Conservation (phyloP, 2,329 filamentous ascomycete genomes). For the Exophiala sideris region DNA sequence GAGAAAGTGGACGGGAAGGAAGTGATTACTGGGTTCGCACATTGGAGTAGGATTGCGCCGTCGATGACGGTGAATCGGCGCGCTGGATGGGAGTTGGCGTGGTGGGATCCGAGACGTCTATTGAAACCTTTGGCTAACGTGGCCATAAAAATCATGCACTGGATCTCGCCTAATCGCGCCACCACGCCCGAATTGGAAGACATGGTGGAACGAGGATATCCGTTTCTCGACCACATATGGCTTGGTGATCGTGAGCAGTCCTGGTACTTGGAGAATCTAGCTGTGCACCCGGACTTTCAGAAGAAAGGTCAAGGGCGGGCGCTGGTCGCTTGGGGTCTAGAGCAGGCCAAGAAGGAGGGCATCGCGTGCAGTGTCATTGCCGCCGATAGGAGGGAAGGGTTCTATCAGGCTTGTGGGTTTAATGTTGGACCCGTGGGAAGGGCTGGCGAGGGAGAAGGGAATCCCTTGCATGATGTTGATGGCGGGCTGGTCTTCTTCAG, state of each 20-base stretch:
- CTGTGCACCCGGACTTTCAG: constrained; percentile 38
- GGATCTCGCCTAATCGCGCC: constrained; percentile 23
- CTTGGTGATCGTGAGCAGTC: constrained; percentile 32
- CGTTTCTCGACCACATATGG: constrained; percentile 31
- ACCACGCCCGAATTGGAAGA: constrained; percentile 14
- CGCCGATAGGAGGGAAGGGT: constrained; percentile 39
- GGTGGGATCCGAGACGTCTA: constrained; percentile 27
- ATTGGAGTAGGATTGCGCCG: constrained; percentile 24
- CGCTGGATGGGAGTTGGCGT: constrained; percentile 20
- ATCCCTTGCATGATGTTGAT: constrained; percentile 20
- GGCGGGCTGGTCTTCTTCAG: constrained; percentile 25
- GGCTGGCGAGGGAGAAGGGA: constrained; percentile 22
- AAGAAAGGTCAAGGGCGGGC: constrained; percentile 36
- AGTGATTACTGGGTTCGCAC: constrained; percentile 21
- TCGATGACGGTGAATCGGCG: constrained; percentile 13
- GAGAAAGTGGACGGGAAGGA: constrained; percentile 8
- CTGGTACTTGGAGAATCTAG: constrained; percentile 29
- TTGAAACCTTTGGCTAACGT: constrained; percentile 42
- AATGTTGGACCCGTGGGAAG: constrained; percentile 25
- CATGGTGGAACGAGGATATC: constrained; percentile 21
- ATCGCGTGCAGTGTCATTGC: constrained; percentile 37
- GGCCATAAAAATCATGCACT: constrained; percentile 33
- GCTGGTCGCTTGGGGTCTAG: constrained; percentile 44
- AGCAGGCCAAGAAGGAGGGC: constrained; percentile 22
- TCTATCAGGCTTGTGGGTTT: constrained; percentile 40